These are phyloP conservation scores for Zygoascus biomembranicola DNA, from an alignment of 805 yeast genomes.

Conservation along the genomic window DNA sequence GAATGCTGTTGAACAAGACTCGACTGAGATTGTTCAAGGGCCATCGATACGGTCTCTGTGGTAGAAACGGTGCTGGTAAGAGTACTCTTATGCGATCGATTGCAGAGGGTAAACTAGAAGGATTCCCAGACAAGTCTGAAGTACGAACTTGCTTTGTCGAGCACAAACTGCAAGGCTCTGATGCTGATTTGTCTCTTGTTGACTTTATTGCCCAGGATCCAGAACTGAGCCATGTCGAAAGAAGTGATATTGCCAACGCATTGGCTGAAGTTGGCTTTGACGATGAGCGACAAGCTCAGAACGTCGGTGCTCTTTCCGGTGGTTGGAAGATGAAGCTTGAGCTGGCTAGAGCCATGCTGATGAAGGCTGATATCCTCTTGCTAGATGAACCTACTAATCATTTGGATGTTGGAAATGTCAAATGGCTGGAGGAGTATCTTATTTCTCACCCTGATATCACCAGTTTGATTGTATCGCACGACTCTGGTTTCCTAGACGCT, in stretches of 20 bases:
- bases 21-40: slow-evolving; percentile 82
- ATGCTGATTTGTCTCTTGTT: slow-evolving; percentile 83
- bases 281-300: slow-evolving; percentile 79
- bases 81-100: slow-evolving; percentile 96
- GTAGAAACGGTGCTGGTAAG: slow-evolving; percentile 98
- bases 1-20: slow-evolving; percentile 94
- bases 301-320: slow-evolving; percentile 92
- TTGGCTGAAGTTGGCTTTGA: slow-evolving; percentile 84
- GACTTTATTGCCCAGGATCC: slow-evolving; percentile 85
- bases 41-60: slow-evolving; percentile 95
- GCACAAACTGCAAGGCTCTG: slow-evolving; percentile 92
- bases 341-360: slow-evolving; percentile 96
- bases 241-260: slow-evolving; percentile 66
- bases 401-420: slow-evolving; percentile 87
- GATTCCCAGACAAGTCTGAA: slow-evolving; percentile 85
- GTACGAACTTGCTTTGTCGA: slow-evolving; percentile 93
- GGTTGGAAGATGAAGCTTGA: slow-evolving; percentile 99
- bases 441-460: slow-evolving; percentile 79
- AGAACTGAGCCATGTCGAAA: slow-evolving; percentile 56
- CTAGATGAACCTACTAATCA: slow-evolving; percentile 98
- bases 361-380: slow-evolving; percentile 90
- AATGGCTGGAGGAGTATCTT: slow-evolving; percentile 89
- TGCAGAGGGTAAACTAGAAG: slow-evolving; percentile 93
- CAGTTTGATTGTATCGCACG: slow-evolving; percentile 93
- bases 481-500: slow-evolving; percentile 89